Evolutionary conservation across 1,139 yeast species (phyloP), one percentile per base, ranked within the genome.

Genomic region (Saccharomyces hybrid): DNA sequence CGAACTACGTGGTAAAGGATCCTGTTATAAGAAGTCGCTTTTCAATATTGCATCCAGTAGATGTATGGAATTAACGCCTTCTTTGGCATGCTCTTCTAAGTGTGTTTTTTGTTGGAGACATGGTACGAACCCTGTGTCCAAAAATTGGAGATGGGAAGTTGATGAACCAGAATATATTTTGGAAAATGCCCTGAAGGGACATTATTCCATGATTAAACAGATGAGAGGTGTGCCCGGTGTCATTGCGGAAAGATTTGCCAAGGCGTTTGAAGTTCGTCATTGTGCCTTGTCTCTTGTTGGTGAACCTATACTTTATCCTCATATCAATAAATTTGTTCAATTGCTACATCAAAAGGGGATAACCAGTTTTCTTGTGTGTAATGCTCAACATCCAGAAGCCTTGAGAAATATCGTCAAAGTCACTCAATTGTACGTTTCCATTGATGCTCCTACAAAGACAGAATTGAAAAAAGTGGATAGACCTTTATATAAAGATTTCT

Each of bases 91-190:
- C 69, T 88, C 96, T 8, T 90, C 90, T 68, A 90, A 90, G 70
- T 90, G 98, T 77, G 97, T 90, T 2, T 90, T 90, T 67, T 90
- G 98, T 72, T 90, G 98, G 98, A 80, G 98, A 68, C 97, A 91
- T 67, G 97, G 97, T 50, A 90, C 97, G 3, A 91, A 90, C 64
- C 98, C 98, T 0, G 97, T 91, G 1, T 96, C 96, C 27, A 90
- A 95, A 48, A 85, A 85, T 63, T 90, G 97, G 97, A 78, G 97
- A 66, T 90, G 97, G 97, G 93, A 88, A 64, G 86, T 89, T 26
- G 96, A 90, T 70, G 84, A 86, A 25, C 96, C 97, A 0, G 93
- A 88, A 63, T 83, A 77, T 57, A 88, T 90, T 52, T 70, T 90
- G 59, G 82, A 85, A 53, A 96, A 96, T 34, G 97, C 96, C 1